A percentile compares a stretch with the other conserved stretches of the same genome.
These are phyloP conservation scores for Cudoniella acicularis DNA, from an alignment of 495 filamentous ascomycete genomes.

Conservation along the genomic window DNA sequence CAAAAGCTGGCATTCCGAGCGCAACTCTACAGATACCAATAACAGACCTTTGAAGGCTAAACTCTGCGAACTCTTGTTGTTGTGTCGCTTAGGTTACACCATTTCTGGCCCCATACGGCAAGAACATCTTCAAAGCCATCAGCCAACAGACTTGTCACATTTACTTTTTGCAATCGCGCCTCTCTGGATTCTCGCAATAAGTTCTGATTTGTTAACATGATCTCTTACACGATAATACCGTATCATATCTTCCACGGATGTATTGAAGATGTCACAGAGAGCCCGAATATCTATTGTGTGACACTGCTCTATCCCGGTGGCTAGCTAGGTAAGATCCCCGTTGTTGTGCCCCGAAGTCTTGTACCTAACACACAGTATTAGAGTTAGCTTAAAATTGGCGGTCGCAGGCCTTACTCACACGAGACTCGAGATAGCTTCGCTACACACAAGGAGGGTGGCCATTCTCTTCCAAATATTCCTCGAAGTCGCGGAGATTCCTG, in stretches of 20 bases:
- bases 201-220: not conserved
- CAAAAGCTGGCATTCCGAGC: too few relatives aligned
- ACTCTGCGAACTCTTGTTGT: too few relatives aligned
- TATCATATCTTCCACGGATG: not conserved
- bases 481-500: slow-evolving; percentile 9
- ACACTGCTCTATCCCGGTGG: not conserved
- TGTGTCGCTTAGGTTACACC: too few relatives aligned
- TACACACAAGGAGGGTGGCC: slow-evolving; percentile 5
- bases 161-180: too few relatives aligned
- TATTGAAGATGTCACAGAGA: not conserved
- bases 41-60: too few relatives aligned
- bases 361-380: slow-evolving; percentile 1
- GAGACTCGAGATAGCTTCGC: not conserved
- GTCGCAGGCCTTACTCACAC: not conserved
- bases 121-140: too few relatives aligned
- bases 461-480: slow-evolving; percentile 14
- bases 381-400: not conserved
- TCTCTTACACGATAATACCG: not conserved
- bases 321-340: not conserved
- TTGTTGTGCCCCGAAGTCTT: not conserved
- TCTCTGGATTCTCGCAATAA: not conserved
- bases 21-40: too few relatives aligned
- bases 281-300: not conserved
- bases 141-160: too few relatives aligned
- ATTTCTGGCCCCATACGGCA: too few relatives aligned